These are phyloP conservation scores for Hypoxylon sp. DNA, from an alignment of 2,329 filamentous ascomycete genomes.

Conservation along the genomic window DNA sequence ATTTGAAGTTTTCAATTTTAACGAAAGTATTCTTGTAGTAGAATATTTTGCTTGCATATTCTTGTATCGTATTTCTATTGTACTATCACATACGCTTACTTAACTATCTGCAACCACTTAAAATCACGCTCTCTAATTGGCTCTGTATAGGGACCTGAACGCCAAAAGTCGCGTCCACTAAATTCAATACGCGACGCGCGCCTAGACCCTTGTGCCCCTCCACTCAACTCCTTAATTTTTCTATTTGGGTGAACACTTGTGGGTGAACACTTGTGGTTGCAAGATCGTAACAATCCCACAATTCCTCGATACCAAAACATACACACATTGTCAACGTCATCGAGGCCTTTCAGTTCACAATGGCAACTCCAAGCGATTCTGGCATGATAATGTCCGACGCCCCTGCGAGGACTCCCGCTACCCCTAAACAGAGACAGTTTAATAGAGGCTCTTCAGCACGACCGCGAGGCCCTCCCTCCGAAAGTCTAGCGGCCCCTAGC, in stretches of 20 bases:
- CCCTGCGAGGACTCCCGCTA: constrained; percentile 59
- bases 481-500: constrained; percentile 72
- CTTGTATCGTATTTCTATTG: constrained; percentile 1
- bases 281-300: constrained; percentile 8
- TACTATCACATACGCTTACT: neutral
- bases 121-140: constrained; percentile 31
- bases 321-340: neutral
- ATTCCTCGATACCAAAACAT: constrained; percentile 15
- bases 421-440: constrained; percentile 61
- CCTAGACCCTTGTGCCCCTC: constrained; percentile 37
- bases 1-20: constrained; percentile 28
- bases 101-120: constrained; percentile 44
- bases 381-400: constrained; percentile 72
- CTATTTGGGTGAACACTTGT: too few relatives aligned
- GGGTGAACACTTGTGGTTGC: constrained; percentile 14
- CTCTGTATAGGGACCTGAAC: neutral
- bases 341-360: constrained; percentile 47
- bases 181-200: constrained; percentile 39
- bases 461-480: constrained; percentile 73
- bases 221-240: constrained; percentile 42
- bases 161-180: constrained; percentile 39
- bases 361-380: constrained; percentile 70
- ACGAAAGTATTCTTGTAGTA: neutral
- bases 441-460: constrained; percentile 68
- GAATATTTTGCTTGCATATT: neutral